Base-by-base conservation (phyloP, 140 eudicot species). In the Cichorium intybus region DNA sequence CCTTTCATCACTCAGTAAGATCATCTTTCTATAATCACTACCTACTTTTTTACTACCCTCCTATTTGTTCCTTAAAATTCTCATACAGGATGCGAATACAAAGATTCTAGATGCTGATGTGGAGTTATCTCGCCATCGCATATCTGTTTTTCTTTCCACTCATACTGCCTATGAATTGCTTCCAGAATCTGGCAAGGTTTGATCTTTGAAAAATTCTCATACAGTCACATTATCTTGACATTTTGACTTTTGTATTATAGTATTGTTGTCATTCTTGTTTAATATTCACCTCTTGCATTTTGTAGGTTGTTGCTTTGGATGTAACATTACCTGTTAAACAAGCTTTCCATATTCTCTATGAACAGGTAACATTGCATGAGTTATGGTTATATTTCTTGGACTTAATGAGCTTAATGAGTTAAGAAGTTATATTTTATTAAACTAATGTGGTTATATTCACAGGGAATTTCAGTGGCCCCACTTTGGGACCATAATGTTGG, bases 141-240 rank as follows among this genome's bases (percentile, higher is more conserved):
- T 89, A 46, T 81, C 97, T 62, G 79, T 47, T 24, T 89, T 89
- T 23, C 74, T 89, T 77, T 81, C 93, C 10, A 64, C 88, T 71
- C 97, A 86, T 67, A 71, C 82, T 46, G 97, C 93, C 5, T 89
- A 89, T 67, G 97, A 89, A 77, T 70, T 89, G 75, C 97, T 89
- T 24, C 97, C 97, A 10, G 97, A 89, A 57, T 86, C 97, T 55
- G 95, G 97, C 72, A 89, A 86, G 97, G 97, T 89, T 47, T 66
- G 72, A 74, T 80, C 48, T 49, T 35, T 67, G 24, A 60, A 47
- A 37, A 58, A 20, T 57, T 10, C 15, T 51, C 24, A 29, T 47
- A 14, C 24, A n/a, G n/a, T 56, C 37, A 15, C 3, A 20, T 56
- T 11, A 43, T 55, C 51, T 47, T 24, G 55, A 62, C 61, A 16